Conservation (phyloP, 768 basidiomycete genomes). For the Dentipellis fragilis region DNA sequence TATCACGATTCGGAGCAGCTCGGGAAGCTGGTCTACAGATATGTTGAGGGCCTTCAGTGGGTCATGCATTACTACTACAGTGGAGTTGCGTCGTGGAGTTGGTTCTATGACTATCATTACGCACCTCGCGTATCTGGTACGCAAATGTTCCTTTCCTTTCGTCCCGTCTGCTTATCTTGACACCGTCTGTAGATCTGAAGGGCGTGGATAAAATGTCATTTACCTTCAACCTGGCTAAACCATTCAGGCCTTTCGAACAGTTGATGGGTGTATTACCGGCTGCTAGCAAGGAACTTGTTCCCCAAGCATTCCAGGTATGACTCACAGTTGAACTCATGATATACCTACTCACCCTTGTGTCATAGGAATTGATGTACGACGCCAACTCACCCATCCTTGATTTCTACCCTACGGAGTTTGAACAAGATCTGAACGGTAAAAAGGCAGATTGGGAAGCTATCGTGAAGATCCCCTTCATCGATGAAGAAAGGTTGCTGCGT, state of each 20-base stretch:
- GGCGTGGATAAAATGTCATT: slow-evolving; percentile 74
- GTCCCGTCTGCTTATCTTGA: slow-evolving; percentile 3
- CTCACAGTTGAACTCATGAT: not conserved
- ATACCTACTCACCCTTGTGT: not conserved
- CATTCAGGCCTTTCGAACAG: slow-evolving; percentile 91
- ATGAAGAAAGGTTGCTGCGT: slow-evolving; percentile 61
- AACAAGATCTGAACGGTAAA: slow-evolving; percentile 93
- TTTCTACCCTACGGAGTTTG: slow-evolving; percentile 91
- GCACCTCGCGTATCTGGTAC: slow-evolving; percentile 92
- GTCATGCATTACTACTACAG: slow-evolving; percentile 98
- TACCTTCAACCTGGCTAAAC: slow-evolving; percentile 74
- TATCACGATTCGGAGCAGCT: slow-evolving; percentile 61
- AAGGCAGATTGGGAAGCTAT: slow-evolving; percentile 98
- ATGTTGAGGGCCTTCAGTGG: slow-evolving; percentile 95
- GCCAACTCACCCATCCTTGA: slow-evolving; percentile 80
- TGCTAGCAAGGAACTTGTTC: slow-evolving; percentile 84
- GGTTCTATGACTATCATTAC: slow-evolving; percentile 99
- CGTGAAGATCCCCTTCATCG: slow-evolving; percentile 97
- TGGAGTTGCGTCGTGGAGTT: slow-evolving; percentile 95
- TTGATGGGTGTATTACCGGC: slow-evolving; percentile 95
- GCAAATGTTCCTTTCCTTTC: slow-evolving; percentile 9
- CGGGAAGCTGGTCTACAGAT: slow-evolving; percentile 63
- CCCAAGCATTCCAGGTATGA: slow-evolving; percentile 72
- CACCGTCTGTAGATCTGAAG: slow-evolving; percentile 38
- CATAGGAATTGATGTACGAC: slow-evolving; percentile 83